Base-by-base conservation (phyloP, 768 basidiomycete species). In the Boletus reticuloceps region DNA sequence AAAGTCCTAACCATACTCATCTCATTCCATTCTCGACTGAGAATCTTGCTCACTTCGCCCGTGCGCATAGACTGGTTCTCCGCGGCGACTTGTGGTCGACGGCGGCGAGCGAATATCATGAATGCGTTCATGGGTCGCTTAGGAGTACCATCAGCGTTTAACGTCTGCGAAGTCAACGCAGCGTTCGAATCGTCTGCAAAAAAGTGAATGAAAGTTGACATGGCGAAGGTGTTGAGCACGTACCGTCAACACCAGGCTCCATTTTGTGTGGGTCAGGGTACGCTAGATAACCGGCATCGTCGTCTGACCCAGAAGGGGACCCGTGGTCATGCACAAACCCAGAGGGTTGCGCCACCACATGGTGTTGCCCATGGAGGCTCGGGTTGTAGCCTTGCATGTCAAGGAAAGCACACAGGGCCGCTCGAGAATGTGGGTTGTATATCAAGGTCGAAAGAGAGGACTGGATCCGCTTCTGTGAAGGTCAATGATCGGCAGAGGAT, bases 41-140 rank as follows among this genome's bases (percentile, higher is more conserved):
- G 76, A 51, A 94, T 84, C 73, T 94, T 94, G 76, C 86, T 89
- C 51, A 94, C 91, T 64, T 94, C 91, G 16, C 91, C 91, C 0
- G 91, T 94, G 39, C 91, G 85, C 89, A 94, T 87, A 43, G 89
- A 82, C 69, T 91, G 90, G 68, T 94, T 89, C 59, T 88, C 88
- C n/a, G 88, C 83, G 9, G 88, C 84, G 34, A 94, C 89, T 69
- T 94, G 88, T 17, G 91, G 91, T 41, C 91, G 77, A 54, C 91
- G 80, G 50, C 86, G 80, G 22, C 91, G 82, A 57, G 91, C 91
- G 64, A 92, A 94, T 56, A 94, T 93, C 91, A 94, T 93, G 76
- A 94, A 94, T 20, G 91, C 91, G 69, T 94, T 94, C 91, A 94
- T 93, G 34, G 91, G 91, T 13, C 91, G 84, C 68, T 92, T 92